A percentile compares a stretch with the other conserved stretches of the same genome.
Evolutionary conservation across 805 yeast species (phyloP).

Genomic region (Ogataea zsoltii): DNA sequence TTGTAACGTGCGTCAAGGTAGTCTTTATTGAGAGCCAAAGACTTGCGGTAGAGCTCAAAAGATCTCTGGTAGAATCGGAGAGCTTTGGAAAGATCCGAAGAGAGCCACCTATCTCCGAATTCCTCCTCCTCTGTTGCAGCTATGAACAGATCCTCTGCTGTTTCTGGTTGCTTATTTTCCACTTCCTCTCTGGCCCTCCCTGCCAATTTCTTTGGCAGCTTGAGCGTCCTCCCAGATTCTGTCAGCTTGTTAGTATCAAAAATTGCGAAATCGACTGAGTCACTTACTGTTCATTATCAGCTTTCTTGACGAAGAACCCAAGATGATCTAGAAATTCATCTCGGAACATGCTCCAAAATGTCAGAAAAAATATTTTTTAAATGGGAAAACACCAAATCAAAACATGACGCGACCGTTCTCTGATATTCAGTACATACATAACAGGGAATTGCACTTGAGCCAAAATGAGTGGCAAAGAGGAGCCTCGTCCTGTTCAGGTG

Average conservation of each 20-base stretch:
- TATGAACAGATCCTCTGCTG: slow-evolving; percentile 55
- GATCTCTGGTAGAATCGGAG: slow-evolving; percentile 66
- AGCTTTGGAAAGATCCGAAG: slow-evolving; percentile 64
- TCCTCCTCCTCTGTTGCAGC: slow-evolving; percentile 65
- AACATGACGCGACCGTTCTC: too few species aligned
- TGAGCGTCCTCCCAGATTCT: slow-evolving; percentile 14
- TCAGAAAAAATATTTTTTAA: neutral
- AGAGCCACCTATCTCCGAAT: slow-evolving; percentile 73
- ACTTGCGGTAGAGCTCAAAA: slow-evolving; percentile 41
- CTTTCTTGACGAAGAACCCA: too few species aligned
- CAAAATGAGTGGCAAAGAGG: neutral
- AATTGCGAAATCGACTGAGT: too few species aligned
- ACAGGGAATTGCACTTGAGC: too few species aligned
- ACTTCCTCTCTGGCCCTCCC: slow-evolving; percentile 8
- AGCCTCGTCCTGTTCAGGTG: neutral
- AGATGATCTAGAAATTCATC: too few species aligned
- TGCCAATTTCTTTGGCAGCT: slow-evolving; percentile 16
- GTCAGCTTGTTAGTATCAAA: neutral
- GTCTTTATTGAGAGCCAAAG: slow-evolving; percentile 31
- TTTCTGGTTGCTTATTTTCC: slow-evolving; percentile 43
- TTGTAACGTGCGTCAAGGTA: slow-evolving; percentile 57
- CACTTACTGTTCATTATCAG: slow-evolving; percentile 13
- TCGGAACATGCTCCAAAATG: neutral
- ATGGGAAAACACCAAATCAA: too few species aligned
- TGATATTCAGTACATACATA: too few species aligned